Percentiles rank a stretch among this genome's conserved stretches.
These are phyloP conservation scores for Phoma sp. DNA, from an alignment of 2,329 filamentous ascomycete species.

Conservation along the genomic window DNA sequence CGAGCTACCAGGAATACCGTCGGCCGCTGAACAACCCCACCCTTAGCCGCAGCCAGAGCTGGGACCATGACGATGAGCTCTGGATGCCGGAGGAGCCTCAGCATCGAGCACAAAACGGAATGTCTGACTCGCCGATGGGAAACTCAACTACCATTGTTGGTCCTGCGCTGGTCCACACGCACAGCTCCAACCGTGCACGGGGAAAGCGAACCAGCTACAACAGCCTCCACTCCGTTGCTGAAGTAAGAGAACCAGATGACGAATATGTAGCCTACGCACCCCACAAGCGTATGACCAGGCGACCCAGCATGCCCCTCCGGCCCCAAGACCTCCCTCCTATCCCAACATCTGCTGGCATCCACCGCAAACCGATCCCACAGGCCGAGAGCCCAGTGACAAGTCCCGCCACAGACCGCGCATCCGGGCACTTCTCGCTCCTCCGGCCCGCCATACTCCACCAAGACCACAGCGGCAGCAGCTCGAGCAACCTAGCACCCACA, in stretches of 20 bases:
- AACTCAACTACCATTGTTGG: slow-evolving; percentile 32
- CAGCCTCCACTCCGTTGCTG: slow-evolving; percentile 42
- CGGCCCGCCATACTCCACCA: slow-evolving; percentile 29
- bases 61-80: slow-evolving; percentile 43
- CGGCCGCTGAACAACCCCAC: slow-evolving; percentile 27
- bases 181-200: slow-evolving; percentile 42
- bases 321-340: slow-evolving; percentile 22
- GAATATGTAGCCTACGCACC: slow-evolving; percentile 23
- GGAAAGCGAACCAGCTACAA: slow-evolving; percentile 41
- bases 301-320: slow-evolving; percentile 15
- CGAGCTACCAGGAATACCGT: slow-evolving; percentile 31
- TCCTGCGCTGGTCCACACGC: slow-evolving; percentile 40
- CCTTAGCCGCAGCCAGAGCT: slow-evolving; percentile 28
- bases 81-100: slow-evolving; percentile 10
- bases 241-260: slow-evolving; percentile 41
- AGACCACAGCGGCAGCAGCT: slow-evolving; percentile 35
- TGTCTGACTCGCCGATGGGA: slow-evolving; percentile 23
- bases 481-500: slow-evolving; percentile 26
- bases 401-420: slow-evolving; percentile 27
- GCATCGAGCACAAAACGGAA: slow-evolving; percentile 4
- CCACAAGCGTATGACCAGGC: slow-evolving; percentile 14
- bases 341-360: slow-evolving; percentile 27
- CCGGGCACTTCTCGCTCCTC: slow-evolving; percentile 22
- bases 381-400: slow-evolving; percentile 23
- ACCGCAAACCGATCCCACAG: slow-evolving; percentile 32